These are phyloP conservation scores for Syzygium oleosum DNA, from an alignment of 345 rosid species.

Conservation along the genomic window DNA sequence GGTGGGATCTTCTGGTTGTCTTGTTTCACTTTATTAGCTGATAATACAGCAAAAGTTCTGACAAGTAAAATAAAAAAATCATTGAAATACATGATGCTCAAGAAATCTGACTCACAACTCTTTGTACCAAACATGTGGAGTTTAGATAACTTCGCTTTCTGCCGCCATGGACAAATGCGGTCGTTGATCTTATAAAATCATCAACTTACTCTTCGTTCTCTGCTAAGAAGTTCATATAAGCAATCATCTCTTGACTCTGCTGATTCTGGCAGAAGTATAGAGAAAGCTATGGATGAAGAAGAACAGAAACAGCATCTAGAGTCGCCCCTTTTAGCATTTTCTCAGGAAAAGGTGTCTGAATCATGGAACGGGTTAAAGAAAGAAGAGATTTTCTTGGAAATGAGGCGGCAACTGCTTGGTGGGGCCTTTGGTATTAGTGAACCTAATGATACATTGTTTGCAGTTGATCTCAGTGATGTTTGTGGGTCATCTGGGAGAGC, in stretches of 20 bases:
- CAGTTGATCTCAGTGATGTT: constrained; percentile 24
- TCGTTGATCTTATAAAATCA: neutral
- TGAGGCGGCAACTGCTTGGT: constrained; percentile 8
- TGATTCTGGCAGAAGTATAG: neutral
- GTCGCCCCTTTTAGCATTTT: neutral
- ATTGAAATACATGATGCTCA: neutral
- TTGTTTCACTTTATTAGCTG: neutral
- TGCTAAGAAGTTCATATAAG: neutral
- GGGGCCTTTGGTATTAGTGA: constrained; percentile 8
- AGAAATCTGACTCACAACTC: neutral
- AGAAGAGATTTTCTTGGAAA: neutral
- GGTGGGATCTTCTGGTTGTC: neutral
- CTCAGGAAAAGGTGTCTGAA: neutral
- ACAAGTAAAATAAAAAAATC: neutral
- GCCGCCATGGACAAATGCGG: neutral
- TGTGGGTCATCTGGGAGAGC: constrained; percentile 14
- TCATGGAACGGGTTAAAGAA: neutral
- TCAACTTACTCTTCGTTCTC: neutral
- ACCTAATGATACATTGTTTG: neutral
- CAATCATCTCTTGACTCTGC: neutral
- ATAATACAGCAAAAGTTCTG: neutral
- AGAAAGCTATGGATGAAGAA: neutral
- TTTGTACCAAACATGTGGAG: neutral
- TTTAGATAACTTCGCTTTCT: neutral
- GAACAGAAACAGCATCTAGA: neutral